These are phyloP conservation scores for Pulveroboletus sp. DNA, from an alignment of 768 basidiomycete genomes.

Conservation along the genomic window DNA sequence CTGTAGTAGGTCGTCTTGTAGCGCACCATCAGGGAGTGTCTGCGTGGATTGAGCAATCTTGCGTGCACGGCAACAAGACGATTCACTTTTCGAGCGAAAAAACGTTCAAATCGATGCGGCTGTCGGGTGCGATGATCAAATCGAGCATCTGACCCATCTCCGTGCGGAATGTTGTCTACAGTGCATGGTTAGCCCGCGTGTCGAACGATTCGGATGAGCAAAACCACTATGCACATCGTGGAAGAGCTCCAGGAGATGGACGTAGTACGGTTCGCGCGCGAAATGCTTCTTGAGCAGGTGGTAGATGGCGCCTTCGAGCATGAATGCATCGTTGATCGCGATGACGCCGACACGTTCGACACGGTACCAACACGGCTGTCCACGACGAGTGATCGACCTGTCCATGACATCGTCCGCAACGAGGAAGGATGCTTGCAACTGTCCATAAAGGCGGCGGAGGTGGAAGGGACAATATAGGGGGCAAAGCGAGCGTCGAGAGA, in stretches of 20 bases:
- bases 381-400: conserved; percentile 83
- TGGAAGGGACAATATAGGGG: background rate
- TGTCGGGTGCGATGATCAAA: conserved; percentile 92
- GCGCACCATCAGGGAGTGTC: conserved; percentile 87
- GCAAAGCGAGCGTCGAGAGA: background rate
- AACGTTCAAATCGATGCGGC: conserved; percentile 76
- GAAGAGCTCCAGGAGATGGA: conserved; percentile 87
- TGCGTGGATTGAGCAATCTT: conserved; percentile 26
- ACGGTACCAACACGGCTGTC: conserved; percentile 94
- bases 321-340: conserved; percentile 94
- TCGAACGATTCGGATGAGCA: background rate
- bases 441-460: background rate
- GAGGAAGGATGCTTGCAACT: conserved; percentile 92
- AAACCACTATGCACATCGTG: conserved; percentile 58
- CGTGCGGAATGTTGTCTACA: conserved; percentile 78
- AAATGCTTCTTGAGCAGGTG: conserved; percentile 85
- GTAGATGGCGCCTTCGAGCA: conserved; percentile 95
- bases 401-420: conserved; percentile 97
- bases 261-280: conserved; percentile 74
- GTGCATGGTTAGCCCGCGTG: too few species aligned
- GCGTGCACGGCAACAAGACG: conserved; percentile 19
- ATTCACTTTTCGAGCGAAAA: conserved; percentile 77
- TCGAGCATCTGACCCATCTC: conserved; percentile 97
- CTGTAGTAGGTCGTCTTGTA: conserved; percentile 99
- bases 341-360: conserved; percentile 60